These are phyloP conservation scores for Quercus suber DNA, from an alignment of 306 rosid genomes.

Conservation along the genomic window DNA sequence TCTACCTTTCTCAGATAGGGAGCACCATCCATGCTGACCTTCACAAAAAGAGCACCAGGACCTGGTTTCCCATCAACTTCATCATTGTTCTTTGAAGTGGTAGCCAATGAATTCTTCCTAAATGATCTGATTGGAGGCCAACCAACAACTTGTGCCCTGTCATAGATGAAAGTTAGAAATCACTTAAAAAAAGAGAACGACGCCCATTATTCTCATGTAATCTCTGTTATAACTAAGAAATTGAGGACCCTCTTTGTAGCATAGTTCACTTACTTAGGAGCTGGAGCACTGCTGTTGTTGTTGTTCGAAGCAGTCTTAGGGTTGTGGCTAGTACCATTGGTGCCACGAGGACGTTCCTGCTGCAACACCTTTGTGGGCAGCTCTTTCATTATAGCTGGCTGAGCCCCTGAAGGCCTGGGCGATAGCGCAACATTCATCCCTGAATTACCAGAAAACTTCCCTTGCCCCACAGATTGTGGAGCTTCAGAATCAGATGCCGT, in stretches of 20 bases:
- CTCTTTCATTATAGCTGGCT: slow-evolving; percentile 51
- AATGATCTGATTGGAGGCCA: slow-evolving; percentile 97
- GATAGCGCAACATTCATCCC: slow-evolving; percentile 53
- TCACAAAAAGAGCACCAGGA: slow-evolving; percentile 73
- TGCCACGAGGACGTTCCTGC: slow-evolving; percentile 63
- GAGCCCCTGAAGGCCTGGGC: slow-evolving; percentile 64
- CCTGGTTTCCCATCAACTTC: slow-evolving; percentile 94
- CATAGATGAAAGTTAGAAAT: slow-evolving; percentile 1
- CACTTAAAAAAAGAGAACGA: slow-evolving; percentile 1
- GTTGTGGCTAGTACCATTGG: slow-evolving; percentile 49
- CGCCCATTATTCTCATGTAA: not conserved
- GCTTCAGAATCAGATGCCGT: slow-evolving; percentile 34
- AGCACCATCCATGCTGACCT: slow-evolving; percentile 99
- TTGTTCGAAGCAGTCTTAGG: slow-evolving; percentile 39
- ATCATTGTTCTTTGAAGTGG: slow-evolving; percentile 72
- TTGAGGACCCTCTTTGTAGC: not conserved
- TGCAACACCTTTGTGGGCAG: slow-evolving; percentile 49
- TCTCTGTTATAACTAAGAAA: not conserved
- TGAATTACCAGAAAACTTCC: slow-evolving; percentile 58
- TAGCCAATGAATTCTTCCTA: slow-evolving; percentile 80
- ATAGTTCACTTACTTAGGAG: slow-evolving; percentile 70
- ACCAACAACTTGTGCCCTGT: slow-evolving; percentile 97
- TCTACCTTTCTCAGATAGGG: slow-evolving; percentile 96
- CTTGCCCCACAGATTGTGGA: slow-evolving; percentile 46
- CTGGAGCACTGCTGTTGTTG: slow-evolving; percentile 56